These are phyloP conservation scores for Citrus maxima DNA, from an alignment of 345 rosid genomes.

Conservation along the genomic window DNA sequence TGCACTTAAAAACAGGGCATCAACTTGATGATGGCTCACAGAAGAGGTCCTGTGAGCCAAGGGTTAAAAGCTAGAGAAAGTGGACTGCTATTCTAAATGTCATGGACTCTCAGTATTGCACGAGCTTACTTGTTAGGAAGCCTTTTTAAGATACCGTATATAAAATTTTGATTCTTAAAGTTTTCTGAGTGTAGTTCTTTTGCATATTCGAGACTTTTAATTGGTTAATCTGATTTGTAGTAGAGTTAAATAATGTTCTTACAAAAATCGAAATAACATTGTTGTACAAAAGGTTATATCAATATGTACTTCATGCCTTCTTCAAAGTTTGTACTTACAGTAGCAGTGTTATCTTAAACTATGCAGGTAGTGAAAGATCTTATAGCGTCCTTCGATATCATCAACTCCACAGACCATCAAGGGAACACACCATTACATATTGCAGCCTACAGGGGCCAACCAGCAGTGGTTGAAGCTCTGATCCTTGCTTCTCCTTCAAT, in stretches of 20 bases:
- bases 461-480: constrained; percentile 54
- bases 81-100: not conserved
- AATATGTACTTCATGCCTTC: not conserved
- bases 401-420: constrained; percentile 45
- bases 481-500: constrained; percentile 49
- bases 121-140: not conserved
- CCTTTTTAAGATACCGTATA: not conserved
- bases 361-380: constrained; percentile 68
- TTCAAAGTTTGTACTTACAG: not conserved
- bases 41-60: not conserved
- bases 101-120: not conserved
- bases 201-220: not conserved
- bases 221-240: not conserved
- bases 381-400: constrained; percentile 43
- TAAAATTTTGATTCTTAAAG: not conserved
- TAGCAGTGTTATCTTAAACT: not conserved
- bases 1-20: not conserved
- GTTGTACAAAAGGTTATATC: not conserved
- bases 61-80: not conserved
- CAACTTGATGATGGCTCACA: not conserved
- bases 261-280: not conserved
- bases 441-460: constrained; percentile 75
- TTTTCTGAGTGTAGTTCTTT: not conserved
- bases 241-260: not conserved
- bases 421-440: constrained; percentile 80